Evolutionary conservation across 306 rosid genomes (phyloP).

Genomic region (Vigna trinervia): DNA sequence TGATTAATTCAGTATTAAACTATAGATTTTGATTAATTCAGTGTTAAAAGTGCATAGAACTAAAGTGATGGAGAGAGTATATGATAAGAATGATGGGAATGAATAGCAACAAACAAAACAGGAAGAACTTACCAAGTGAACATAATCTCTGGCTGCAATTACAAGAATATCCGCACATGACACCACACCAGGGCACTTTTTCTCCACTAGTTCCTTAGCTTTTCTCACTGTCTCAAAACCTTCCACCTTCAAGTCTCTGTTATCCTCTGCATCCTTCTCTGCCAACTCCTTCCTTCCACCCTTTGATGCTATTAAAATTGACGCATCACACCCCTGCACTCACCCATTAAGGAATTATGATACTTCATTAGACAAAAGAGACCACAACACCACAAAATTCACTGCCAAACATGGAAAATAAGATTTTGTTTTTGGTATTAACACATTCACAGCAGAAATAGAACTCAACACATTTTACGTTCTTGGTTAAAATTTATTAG

Average conservation of each 20-base stretch:
- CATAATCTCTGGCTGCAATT: slow-evolving; percentile 89
- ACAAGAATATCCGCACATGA: slow-evolving; percentile 97
- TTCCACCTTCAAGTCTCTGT: slow-evolving; percentile 71
- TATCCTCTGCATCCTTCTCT: slow-evolving; percentile 82
- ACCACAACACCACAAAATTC: slow-evolving; percentile 2
- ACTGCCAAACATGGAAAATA: slow-evolving; percentile 4
- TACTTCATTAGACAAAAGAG: background rate
- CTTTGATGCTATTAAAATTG: slow-evolving; percentile 68
- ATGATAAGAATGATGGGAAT: background rate
- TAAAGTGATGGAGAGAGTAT: background rate
- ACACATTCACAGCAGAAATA: background rate
- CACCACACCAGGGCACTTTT: slow-evolving; percentile 82
- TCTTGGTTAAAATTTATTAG: background rate
- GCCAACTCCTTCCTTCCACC: slow-evolving; percentile 65
- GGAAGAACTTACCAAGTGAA: slow-evolving; percentile 65
- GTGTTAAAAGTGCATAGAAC: no score
- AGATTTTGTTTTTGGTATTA: background rate
- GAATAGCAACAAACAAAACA: slow-evolving; percentile 3
- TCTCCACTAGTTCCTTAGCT: slow-evolving; percentile 82
- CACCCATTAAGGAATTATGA: slow-evolving; percentile 12
- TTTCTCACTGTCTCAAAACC: slow-evolving; percentile 72
- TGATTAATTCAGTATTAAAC: background rate
- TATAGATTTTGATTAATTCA: background rate
- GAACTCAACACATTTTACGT: background rate
- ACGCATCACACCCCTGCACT: slow-evolving; percentile 89